A percentile compares a stretch with the other conserved stretches of the same genome.
Conservation (phyloP, 495 filamentous ascomycete species). For the Daldinia decipiens region DNA sequence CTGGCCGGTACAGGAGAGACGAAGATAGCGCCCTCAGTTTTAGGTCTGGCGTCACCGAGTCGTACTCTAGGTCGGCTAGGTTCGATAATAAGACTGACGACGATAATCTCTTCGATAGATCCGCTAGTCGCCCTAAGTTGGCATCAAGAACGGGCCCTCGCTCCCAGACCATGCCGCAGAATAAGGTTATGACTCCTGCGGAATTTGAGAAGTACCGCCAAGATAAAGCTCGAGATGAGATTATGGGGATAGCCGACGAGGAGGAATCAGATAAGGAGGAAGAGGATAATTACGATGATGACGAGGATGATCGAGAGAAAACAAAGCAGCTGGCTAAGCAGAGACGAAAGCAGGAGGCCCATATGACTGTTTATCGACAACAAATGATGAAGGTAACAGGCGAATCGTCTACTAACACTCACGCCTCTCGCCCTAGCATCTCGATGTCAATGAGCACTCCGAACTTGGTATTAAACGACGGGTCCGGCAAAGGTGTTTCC, state of each 20-base stretch:
- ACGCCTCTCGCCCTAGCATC: constrained; percentile 53
- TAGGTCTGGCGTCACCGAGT: constrained; percentile 40
- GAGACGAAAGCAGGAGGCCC: constrained; percentile 88
- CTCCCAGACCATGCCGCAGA: constrained; percentile 56
- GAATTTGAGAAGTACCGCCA: constrained; percentile 86
- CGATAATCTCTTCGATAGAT: constrained; percentile 61
- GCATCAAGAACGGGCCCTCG: constrained; percentile 55
- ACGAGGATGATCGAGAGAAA: constrained; percentile 85
- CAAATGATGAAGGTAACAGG: constrained; percentile 98
- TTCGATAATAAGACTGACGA: constrained; percentile 53
- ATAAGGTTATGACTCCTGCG: constrained; percentile 88
- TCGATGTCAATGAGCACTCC: constrained; percentile 66
- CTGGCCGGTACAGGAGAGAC: constrained; percentile 50
- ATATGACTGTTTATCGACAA: constrained; percentile 89
- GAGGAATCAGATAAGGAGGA: constrained; percentile 65
- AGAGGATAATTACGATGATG: constrained; percentile 74
- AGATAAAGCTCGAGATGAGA: constrained; percentile 73
- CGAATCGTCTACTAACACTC: constrained; percentile 62
- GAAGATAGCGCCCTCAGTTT: constrained; percentile 41
- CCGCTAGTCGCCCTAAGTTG: constrained; percentile 65
- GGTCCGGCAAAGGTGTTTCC: constrained; percentile 38
- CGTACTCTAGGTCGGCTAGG: constrained; percentile 49
- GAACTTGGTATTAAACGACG: constrained; percentile 55
- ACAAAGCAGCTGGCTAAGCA: constrained; percentile 76
- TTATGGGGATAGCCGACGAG: constrained; percentile 47